phyloP scores from a whole-genome alignment of 176 grass and related monocot genomes.

The Pontederia paniculata region DNA sequence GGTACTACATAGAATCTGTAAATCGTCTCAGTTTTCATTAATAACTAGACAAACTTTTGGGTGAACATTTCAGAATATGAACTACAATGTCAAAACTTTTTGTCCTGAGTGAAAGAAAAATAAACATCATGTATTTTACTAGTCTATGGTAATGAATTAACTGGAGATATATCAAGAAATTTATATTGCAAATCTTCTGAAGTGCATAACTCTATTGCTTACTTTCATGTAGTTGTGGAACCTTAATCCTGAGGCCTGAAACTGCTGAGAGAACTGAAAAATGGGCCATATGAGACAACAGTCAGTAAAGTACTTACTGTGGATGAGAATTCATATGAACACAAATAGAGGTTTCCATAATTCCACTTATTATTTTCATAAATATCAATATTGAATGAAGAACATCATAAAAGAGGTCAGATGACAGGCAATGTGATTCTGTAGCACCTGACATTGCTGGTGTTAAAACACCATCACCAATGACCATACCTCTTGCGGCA shows the following conservation, averaged over 20 bases:
- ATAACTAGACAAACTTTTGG: too few species aligned
- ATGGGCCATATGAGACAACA: conserved; percentile 8
- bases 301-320: conserved; percentile 23
- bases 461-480: conserved; percentile 77
- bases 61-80: too few species aligned
- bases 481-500: conserved; percentile 44
- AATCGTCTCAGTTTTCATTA: too few species aligned
- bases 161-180: too few species aligned
- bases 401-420: background rate
- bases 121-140: too few species aligned
- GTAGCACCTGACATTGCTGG: conserved; percentile 72
- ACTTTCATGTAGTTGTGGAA: conserved; percentile 84
- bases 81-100: too few species aligned
- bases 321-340: too few species aligned
- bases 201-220: conserved; percentile 14
- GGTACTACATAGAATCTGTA: too few species aligned
- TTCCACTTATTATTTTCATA: background rate
- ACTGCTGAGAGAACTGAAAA: conserved; percentile 55
- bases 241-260: conserved; percentile 73
- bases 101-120: too few species aligned
- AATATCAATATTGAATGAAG: background rate
- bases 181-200: background rate
- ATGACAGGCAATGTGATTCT: background rate
- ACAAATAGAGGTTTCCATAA: too few species aligned
- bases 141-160: too few species aligned